These are phyloP conservation scores for Eucalyptus pauciflora DNA, from an alignment of 345 rosid species.

Conservation along the genomic window DNA sequence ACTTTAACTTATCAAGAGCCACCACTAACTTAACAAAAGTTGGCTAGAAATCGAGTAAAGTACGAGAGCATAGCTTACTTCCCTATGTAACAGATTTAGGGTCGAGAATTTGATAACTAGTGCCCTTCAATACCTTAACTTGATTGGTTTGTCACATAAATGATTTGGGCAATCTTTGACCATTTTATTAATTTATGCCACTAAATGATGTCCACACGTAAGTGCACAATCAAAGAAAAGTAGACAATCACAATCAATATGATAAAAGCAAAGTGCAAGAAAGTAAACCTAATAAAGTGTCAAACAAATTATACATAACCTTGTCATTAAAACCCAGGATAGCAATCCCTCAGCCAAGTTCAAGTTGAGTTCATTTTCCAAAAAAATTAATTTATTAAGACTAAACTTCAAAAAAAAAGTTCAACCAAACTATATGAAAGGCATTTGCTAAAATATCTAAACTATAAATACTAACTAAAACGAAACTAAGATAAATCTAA, in stretches of 20 bases:
- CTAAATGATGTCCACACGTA: background rate
- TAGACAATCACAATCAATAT: background rate
- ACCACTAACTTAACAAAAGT: background rate
- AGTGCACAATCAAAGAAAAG: background rate
- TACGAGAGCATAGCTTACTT: accelerated
- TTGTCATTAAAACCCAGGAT: accelerated
- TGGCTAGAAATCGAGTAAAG: background rate
- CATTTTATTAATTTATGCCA: background rate
- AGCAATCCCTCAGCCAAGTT: background rate
- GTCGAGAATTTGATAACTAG: background rate
- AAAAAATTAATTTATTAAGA: too few relatives aligned
- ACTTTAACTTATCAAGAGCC: background rate
- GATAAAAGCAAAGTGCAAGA: background rate
- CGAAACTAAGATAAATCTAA: background rate
- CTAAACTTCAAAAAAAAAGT: too few relatives aligned
- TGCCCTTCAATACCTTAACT: background rate
- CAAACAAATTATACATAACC: background rate
- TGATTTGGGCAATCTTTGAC: accelerated
- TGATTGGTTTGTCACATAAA: too few relatives aligned
- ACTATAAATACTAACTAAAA: background rate
- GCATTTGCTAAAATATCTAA: background rate
- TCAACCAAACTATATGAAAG: too few relatives aligned
- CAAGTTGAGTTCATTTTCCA: background rate
- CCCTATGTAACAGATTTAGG: background rate
- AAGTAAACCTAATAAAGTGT: background rate